Conservation (phyloP, 139 green algal species). For the Closterium sp. region DNA sequence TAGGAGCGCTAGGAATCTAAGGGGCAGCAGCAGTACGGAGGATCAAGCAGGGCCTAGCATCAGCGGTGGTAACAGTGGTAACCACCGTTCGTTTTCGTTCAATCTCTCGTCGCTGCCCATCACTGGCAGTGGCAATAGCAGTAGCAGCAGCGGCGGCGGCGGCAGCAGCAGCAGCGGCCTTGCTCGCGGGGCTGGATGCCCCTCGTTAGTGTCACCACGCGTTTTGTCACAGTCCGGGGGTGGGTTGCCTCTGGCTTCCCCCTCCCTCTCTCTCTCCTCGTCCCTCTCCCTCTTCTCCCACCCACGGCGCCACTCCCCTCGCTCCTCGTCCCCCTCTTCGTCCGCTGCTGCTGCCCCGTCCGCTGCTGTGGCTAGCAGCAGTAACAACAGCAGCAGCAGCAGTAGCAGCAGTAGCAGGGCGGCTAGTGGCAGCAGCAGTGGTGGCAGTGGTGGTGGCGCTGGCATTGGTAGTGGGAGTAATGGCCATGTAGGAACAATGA, state of each 20-base stretch:
- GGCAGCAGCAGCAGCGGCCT: not conserved
- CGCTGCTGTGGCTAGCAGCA: not conserved
- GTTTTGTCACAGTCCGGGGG: not conserved
- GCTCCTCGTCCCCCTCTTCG: not conserved
- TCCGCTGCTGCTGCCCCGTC: not conserved
- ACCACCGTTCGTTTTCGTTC: not conserved
- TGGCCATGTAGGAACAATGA: not conserved
- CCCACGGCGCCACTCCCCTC: not conserved
- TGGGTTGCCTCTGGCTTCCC: not conserved
- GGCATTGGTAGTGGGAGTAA: not conserved
- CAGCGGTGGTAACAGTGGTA: not conserved
- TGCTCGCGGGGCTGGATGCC: not conserved
- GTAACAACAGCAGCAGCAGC: not conserved
- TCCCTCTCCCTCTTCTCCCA: not conserved
- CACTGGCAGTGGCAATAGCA: not conserved
- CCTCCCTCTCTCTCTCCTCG: not conserved
- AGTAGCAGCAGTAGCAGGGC: not conserved
- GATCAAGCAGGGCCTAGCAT: not conserved
- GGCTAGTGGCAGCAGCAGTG: not conserved
- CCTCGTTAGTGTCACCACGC: not conserved
- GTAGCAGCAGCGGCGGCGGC: not conserved
- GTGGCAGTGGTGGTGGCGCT: not conserved
- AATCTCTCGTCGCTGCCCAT: not conserved
- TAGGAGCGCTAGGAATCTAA: not conserved
- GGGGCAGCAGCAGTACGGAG: not conserved